These are phyloP conservation scores for Neonectria magnoliae DNA, from an alignment of 2,329 filamentous ascomycete species.

Conservation along the genomic window DNA sequence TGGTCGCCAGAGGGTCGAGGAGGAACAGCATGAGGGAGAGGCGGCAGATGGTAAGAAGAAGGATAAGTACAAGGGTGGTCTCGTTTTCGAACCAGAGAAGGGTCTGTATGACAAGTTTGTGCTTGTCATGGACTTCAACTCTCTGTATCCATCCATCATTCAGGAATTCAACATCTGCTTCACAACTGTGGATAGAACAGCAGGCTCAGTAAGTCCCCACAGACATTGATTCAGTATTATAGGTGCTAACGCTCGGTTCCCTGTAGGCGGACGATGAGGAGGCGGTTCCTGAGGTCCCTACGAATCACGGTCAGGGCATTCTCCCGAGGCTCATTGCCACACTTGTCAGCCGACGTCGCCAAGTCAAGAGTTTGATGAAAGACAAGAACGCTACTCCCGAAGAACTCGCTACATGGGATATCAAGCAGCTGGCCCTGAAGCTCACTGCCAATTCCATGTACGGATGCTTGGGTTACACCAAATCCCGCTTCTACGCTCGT, in stretches of 20 bases:
- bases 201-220: conserved; percentile 68
- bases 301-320: conserved; percentile 81
- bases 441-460: conserved; percentile 99
- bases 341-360: conserved; percentile 85
- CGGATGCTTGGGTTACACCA: conserved; percentile 95
- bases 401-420: conserved; percentile 94
- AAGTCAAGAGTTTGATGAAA: conserved; percentile 98
- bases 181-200: conserved; percentile 87
- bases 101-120: conserved; percentile 98
- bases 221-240: background rate
- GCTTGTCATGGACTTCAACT: conserved; percentile 99
- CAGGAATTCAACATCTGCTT: conserved; percentile 99
- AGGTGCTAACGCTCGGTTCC: conserved; percentile 40
- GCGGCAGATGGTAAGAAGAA: conserved; percentile 88
- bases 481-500: conserved; percentile 95
- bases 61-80: conserved; percentile 98
- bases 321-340: conserved; percentile 91
- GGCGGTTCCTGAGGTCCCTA: conserved; percentile 86
- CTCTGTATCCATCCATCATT: conserved; percentile 96
- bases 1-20: conserved; percentile 76
- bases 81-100: conserved; percentile 97
- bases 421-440: conserved; percentile 96
- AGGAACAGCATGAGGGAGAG: conserved; percentile 75
- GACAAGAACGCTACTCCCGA: conserved; percentile 86
- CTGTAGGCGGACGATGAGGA: conserved; percentile 77